Evolutionary conservation across 352 stramenopile species (phyloP).

Genomic region (Phytophthora niederhauseri): DNA sequence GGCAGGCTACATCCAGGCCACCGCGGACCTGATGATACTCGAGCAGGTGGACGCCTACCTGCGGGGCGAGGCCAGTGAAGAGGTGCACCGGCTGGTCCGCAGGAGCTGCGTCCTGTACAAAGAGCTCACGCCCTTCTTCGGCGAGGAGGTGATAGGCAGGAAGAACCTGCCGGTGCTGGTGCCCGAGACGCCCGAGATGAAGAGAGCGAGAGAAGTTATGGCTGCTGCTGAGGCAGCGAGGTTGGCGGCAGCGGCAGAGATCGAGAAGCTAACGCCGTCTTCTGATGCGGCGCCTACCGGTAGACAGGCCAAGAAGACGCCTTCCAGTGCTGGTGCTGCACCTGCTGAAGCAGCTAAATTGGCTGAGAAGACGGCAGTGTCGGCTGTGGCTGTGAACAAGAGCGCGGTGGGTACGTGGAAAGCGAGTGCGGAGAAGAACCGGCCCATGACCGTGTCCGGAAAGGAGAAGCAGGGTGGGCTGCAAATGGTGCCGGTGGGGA

Average conservation of each 20-base stretch:
- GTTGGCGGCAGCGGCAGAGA: too few species aligned
- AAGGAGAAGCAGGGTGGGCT: too few species aligned
- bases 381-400: background rate
- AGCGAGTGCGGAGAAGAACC: constrained; percentile 21
- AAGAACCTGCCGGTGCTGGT: background rate
- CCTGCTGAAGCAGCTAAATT: too few species aligned
- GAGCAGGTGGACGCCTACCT: constrained; percentile 33
- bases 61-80: constrained; percentile 11
- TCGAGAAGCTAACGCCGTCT: too few species aligned
- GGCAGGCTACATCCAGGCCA: constrained; percentile 27
- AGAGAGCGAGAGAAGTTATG: background rate
- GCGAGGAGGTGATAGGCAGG: background rate
- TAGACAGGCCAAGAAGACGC: too few species aligned
- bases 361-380: too few species aligned
- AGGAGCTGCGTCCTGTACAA: constrained; percentile 39
- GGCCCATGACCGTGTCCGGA: background rate
- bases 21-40: constrained; percentile 21
- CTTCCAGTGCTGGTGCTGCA: too few species aligned
- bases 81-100: constrained; percentile 25
- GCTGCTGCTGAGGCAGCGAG: background rate
- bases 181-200: background rate
- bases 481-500: background rate
- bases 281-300: too few species aligned
- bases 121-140: constrained; percentile 35
- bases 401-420: constrained; percentile 21